These are phyloP conservation scores for Wallacemonas rigidus DNA, from an alignment of 208 protist species.

Conservation along the genomic window DNA sequence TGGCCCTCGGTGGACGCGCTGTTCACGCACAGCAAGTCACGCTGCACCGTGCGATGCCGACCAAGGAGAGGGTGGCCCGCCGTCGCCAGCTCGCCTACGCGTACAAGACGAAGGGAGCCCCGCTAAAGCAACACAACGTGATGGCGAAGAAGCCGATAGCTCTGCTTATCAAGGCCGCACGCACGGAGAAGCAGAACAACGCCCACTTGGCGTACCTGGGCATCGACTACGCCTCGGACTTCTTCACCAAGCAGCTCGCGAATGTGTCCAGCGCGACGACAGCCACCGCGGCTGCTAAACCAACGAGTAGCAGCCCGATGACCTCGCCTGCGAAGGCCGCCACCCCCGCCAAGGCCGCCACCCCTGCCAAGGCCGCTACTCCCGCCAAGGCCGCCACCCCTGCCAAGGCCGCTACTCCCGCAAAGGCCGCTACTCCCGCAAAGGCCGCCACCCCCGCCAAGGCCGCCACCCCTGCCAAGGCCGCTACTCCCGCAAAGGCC, in stretches of 20 bases:
- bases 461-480: constrained; percentile 11
- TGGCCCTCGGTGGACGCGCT: constrained; percentile 76
- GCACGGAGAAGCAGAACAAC: constrained; percentile 79
- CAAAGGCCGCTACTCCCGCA: background rate
- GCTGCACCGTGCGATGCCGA: constrained; percentile 77
- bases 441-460: constrained; percentile 4
- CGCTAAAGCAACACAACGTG: constrained; percentile 68
- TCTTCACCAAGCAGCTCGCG: constrained; percentile 67
- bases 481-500: constrained; percentile 1
- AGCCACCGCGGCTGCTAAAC: too few relatives aligned
- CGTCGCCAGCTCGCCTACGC: constrained; percentile 68
- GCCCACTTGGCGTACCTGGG: constrained; percentile 65
- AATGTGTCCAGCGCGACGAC: constrained; percentile 22
- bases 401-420: background rate
- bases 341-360: background rate
- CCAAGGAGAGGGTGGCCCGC: constrained; percentile 53
- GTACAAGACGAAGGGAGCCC: constrained; percentile 62
- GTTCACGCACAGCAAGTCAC: constrained; percentile 62
- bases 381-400: background rate
- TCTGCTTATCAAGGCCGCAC: constrained; percentile 67
- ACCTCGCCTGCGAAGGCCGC: constrained; percentile 1
- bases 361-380: constrained; percentile 12
- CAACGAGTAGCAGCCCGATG: background rate
- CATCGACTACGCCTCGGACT: constrained; percentile 60
- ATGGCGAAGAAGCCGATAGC: constrained; percentile 53